Conservation (phyloP, 1,139 yeast genomes). For the Meyerozyma smithsonii region DNA sequence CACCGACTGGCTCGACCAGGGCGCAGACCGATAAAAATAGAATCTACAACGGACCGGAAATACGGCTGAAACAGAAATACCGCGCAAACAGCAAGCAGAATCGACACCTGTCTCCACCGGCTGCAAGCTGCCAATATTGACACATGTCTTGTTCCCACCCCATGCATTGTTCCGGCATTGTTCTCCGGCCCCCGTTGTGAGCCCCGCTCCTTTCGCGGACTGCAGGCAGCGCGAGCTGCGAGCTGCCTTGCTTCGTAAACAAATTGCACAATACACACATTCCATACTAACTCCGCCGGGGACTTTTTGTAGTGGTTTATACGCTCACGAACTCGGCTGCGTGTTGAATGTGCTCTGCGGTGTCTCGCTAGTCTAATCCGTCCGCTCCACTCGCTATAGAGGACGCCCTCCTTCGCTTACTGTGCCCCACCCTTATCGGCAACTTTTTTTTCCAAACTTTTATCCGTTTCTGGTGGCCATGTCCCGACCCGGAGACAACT, state of each 20-base stretch:
- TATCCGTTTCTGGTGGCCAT: neutral
- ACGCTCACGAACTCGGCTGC: neutral
- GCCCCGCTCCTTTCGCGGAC: too few relatives aligned
- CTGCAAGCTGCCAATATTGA: too few relatives aligned
- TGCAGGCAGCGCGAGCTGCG: neutral
- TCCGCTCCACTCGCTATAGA: neutral
- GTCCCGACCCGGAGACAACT: slow-evolving; percentile 14
- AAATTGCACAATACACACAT: neutral
- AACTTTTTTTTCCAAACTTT: neutral
- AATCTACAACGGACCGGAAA: neutral
- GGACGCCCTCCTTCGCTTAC: neutral
- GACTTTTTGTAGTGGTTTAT: neutral
- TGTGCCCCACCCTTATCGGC: neutral
- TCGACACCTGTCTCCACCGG: too few relatives aligned
- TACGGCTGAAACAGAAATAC: too few relatives aligned
- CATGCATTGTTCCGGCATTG: too few relatives aligned
- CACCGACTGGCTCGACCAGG: slow-evolving; percentile 74
- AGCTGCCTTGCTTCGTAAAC: slow-evolving; percentile 1
- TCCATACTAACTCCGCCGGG: neutral
- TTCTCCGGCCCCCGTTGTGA: too few relatives aligned
- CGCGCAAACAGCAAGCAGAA: too few relatives aligned
- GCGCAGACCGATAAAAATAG: neutral
- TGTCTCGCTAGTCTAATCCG: neutral
- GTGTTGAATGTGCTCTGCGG: neutral
- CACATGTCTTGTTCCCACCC: too few relatives aligned